These are phyloP conservation scores for Nissolia schottii DNA, from an alignment of 306 rosid species.

Conservation along the genomic window DNA sequence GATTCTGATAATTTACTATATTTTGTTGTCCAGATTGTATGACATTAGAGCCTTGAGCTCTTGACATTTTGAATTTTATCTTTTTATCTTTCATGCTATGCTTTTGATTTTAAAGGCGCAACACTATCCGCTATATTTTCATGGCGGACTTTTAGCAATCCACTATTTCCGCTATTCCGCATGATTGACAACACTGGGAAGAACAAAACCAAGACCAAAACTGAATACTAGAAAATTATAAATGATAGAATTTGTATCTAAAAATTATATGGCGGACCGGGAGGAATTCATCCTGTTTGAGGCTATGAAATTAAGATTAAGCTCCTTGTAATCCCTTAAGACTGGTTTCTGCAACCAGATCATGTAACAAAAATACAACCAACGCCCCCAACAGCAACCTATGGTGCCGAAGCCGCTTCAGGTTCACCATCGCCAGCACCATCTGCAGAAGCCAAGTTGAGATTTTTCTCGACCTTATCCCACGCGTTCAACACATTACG, in stretches of 20 bases:
- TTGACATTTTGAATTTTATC: too few relatives aligned
- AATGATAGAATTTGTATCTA: not conserved
- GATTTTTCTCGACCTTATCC: slow-evolving; percentile 49
- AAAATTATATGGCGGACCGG: too few relatives aligned
- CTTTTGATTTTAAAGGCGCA: too few relatives aligned
- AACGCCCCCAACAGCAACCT: not conserved
- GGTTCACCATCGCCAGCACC: slow-evolving; percentile 31
- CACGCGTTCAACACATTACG: slow-evolving; percentile 50
- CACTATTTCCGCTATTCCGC: too few relatives aligned
- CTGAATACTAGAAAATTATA: not conserved
- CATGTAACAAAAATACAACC: not conserved
- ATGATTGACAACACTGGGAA: too few relatives aligned
- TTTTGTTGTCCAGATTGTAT: too few relatives aligned
- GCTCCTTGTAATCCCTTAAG: not conserved
- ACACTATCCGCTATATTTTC: too few relatives aligned
- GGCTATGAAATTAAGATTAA: not conserved
- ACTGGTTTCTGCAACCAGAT: not conserved
- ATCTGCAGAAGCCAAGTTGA: slow-evolving; percentile 32
- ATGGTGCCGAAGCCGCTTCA: slow-evolving; percentile 23
- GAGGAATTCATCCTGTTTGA: not conserved
- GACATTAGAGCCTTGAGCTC: too few relatives aligned
- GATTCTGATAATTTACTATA: too few relatives aligned
- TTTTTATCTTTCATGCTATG: too few relatives aligned
- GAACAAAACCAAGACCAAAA: not conserved
- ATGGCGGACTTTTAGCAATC: too few relatives aligned